Evolutionary conservation across 2,329 filamentous ascomycete genomes (phyloP).

Genomic region (Periconia macrospinosa): DNA sequence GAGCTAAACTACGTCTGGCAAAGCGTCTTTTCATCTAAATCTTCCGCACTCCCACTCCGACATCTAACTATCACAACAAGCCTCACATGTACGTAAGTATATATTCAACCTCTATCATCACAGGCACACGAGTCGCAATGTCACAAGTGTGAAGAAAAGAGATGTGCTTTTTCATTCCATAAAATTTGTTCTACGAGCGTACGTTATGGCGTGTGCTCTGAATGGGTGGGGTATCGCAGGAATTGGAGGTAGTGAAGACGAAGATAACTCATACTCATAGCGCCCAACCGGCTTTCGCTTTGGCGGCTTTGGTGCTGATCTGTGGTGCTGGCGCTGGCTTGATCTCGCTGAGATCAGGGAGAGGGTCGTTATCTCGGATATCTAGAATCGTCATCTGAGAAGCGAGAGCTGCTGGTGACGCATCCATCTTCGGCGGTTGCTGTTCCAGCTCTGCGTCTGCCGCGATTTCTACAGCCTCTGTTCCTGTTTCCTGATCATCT

Average conservation of each 20-base stretch:
- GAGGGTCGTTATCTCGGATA: slow-evolving; percentile 37
- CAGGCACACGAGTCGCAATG: neutral
- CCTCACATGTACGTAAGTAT: neutral
- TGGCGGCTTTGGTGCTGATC: slow-evolving; percentile 39
- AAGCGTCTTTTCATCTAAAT: neutral
- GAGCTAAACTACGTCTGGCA: neutral
- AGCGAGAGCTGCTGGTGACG: slow-evolving; percentile 18
- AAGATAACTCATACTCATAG: slow-evolving; percentile 14
- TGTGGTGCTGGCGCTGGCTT: slow-evolving; percentile 25
- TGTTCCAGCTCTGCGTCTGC: neutral
- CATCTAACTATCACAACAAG: neutral
- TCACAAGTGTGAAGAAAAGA: neutral
- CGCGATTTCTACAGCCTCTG: neutral
- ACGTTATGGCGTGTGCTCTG: neutral
- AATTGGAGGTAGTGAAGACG: slow-evolving; percentile 2
- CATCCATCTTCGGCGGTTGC: neutral
- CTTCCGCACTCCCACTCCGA: neutral
- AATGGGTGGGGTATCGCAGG: slow-evolving; percentile 10
- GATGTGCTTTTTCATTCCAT: neutral
- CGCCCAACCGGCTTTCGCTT: slow-evolving; percentile 40
- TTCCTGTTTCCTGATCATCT: slow-evolving; percentile 2
- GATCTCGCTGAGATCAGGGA: slow-evolving; percentile 34
- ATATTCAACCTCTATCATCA: neutral
- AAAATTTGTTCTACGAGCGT: neutral
- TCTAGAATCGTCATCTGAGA: slow-evolving; percentile 42